Base-by-base conservation (phyloP, 1,284 basidiomycete species). In the Moniliophthora roreri region DNA sequence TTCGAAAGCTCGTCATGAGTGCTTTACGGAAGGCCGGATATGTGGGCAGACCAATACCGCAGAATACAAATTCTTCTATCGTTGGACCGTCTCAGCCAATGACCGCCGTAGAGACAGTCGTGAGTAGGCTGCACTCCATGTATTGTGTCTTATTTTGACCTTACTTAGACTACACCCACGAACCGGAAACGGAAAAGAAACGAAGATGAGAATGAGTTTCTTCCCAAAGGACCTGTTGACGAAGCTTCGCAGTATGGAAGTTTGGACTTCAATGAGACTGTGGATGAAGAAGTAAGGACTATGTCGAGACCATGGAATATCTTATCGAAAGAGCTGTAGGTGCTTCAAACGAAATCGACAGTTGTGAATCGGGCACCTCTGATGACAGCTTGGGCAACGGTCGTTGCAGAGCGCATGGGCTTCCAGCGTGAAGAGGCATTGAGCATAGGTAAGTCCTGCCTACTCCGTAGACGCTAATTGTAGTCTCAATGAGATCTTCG, bases 301-400 rank as follows among this genome's bases (percentile, higher is more conserved):
- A 49, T 21, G 10, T 49, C 23, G 28, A 21, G 39, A 16, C 11
- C 24, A 41, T 32, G 13, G 24, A 11, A 50, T 20, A 41, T 18
- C 47, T 23, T 26, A 9, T 32, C 24, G 18, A 41, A 37, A 15
- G 11, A 34, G 3, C 11, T 18, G 26, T 15, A 93, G 89, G 68
- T 76, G 21, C 75, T 95, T 35, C 73, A 64, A 58, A 73, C 66
- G 39, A 89, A 85, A 62, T 80, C 69, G 9, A 79, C 84, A 23
- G 77, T 93, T 8, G 80, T 93, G 49, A 98, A 98, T 69, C 86
- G 95, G 18, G 95, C 95, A 1, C 95, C 96, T 0, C 79, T 98
- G 51, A 92, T 98, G 91, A 93, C 89, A 46, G 92, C 90, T 1
- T 98, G 95, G 95, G 84, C 92, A 0, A 90, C 82, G 52, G 72